These are phyloP conservation scores for Cyclotella sp. DNA, from an alignment of 108 stramenopile species.

Conservation along the genomic window DNA sequence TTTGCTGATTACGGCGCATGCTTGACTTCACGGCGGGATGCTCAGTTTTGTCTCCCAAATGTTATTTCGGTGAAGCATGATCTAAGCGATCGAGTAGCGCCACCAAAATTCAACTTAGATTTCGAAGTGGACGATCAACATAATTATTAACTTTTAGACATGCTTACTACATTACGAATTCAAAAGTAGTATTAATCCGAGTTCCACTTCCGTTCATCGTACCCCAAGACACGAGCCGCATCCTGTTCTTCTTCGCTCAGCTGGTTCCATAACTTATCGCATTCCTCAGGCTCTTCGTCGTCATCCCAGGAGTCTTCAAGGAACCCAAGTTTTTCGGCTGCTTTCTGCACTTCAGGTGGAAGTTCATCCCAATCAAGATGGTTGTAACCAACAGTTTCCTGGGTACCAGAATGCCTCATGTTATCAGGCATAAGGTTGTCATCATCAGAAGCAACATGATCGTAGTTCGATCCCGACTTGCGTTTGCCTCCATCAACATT, in stretches of 20 bases:
- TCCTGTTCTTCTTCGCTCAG: not conserved
- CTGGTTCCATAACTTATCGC: not conserved
- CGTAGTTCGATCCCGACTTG: not conserved
- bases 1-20: too few relatives aligned
- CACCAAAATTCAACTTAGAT: not conserved
- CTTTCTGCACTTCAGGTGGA: not conserved
- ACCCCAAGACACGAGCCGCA: not conserved
- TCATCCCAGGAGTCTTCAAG: conserved; percentile 10
- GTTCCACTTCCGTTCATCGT: conserved; percentile 8
- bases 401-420: conserved; percentile 4
- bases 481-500: not conserved
- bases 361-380: conserved; percentile 10
- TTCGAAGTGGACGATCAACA: not conserved
- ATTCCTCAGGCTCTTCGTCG: conserved; percentile 15
- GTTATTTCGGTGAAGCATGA: too few relatives aligned
- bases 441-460: not conserved
- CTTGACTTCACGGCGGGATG: not conserved
- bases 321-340: conserved; percentile 2
- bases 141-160: not conserved
- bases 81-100: too few relatives aligned
- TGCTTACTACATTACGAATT: not conserved
- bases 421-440: not conserved
- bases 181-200: not conserved
- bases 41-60: too few relatives aligned
- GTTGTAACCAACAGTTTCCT: conserved; percentile 4